Evolutionary conservation across 768 basidiomycete genomes (phyloP), one percentile per base, ranked within the genome.

Genomic region (Phlebiopsis gigantea): DNA sequence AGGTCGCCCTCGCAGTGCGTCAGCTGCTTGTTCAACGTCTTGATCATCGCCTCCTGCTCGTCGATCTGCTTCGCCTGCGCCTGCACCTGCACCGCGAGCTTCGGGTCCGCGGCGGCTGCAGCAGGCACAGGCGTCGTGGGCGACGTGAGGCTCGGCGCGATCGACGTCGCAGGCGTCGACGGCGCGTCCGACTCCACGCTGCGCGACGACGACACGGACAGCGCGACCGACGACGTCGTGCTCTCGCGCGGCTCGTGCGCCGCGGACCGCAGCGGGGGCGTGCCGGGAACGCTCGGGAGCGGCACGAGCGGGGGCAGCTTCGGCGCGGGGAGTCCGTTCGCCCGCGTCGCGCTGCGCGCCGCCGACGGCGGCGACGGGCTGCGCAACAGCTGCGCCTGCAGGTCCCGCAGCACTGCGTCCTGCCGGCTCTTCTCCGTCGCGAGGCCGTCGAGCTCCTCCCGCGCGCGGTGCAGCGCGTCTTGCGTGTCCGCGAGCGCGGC

Each of bases 1-100:
- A 95, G 76, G 71, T 97, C 93, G 59, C 80, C 82, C 72, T 97
- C 94, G 66, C 92, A 94, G 69, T 96, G 93, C n/a, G 84, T 85
- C 47, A 97, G 69, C 70, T 94, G 93, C 70, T 96, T 94, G 72
- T 93, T 94, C 60, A 97, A 80, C 22, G 90, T 93, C 72, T 91
- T 90, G 74, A 96, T 91, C 88, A 93, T 94, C 50, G 79, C 82
- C 63, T 92, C 88, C 67, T 92, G 88, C 74, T 95, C 93, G 12
- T 84, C 88, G 34, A 93, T 73, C 46, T 81, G 84, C 64, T 87
- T 88, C 19, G 80, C 70, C 69, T 90, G 89, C 59, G 88, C 83
- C 65, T 90, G 89, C 7, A 93, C 63, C 65, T 81, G 83, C 43
- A 71, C 73, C 1, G 72, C 62, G 5, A 80, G 57, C 69, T 90